These are phyloP conservation scores for Leishmania turanica DNA, from an alignment of 208 protist genomes.

Conservation along the genomic window DNA sequence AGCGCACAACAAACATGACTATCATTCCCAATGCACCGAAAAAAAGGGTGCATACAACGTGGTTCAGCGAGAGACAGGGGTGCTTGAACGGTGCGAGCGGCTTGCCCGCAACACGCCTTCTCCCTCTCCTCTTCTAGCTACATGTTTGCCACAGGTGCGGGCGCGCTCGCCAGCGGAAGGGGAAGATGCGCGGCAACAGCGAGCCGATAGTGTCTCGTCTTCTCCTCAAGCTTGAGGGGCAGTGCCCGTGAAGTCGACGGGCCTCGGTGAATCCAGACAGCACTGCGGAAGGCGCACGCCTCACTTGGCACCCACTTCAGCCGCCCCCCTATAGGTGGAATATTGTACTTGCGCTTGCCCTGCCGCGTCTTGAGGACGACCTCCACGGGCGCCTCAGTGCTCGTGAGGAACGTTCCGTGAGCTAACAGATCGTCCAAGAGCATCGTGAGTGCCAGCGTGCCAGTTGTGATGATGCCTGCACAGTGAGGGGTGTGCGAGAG, in stretches of 20 bases:
- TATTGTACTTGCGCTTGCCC: conserved; percentile 13
- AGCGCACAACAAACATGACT: not conserved
- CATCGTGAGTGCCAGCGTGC: conserved; percentile 31
- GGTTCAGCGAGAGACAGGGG: not conserved
- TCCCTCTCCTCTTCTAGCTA: not conserved
- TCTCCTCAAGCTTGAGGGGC: conserved; percentile 3
- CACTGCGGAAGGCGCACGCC: not conserved
- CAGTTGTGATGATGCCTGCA: conserved; percentile 35
- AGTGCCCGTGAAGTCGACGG: conserved; percentile 36
- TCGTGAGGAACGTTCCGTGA: conserved; percentile 13
- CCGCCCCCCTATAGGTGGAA: conserved; percentile 1
- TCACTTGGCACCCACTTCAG: conserved; percentile 1
- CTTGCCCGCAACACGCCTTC: not conserved
- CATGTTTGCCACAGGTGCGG: not conserved
- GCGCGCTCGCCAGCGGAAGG: conserved; percentile 1
- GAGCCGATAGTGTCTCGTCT: not conserved
- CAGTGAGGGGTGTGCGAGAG: conserved; percentile 23
- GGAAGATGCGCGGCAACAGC: not conserved
- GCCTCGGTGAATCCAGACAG: conserved; percentile 29
- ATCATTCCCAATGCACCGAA: not conserved
- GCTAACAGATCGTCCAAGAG: conserved; percentile 13
- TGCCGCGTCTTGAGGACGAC: not conserved
- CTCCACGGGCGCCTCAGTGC: not conserved
- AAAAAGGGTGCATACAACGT: not conserved
- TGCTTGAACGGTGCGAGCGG: not conserved